A percentile compares a stretch with the other conserved stretches of the same genome.
Evolutionary conservation across 2,329 filamentous ascomycete genomes (phyloP).

Genomic region (Phyllosticta citribraziliensis): DNA sequence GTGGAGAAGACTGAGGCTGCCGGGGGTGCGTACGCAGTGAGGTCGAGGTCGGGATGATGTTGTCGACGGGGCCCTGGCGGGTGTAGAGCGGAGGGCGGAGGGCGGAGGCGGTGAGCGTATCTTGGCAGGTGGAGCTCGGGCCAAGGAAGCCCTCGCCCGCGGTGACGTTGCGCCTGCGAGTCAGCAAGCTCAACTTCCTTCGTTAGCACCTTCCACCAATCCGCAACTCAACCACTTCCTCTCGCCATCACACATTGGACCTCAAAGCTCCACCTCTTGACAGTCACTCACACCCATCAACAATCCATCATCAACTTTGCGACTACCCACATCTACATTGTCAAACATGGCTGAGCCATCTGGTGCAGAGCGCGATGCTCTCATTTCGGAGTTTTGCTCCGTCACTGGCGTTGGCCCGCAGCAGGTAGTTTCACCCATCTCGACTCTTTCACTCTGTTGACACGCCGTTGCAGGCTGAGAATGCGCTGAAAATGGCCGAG

Average conservation of each 20-base stretch:
- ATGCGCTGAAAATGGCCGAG: slow-evolving; percentile 33
- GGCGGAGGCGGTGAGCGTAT: neutral
- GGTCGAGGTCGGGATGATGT: neutral
- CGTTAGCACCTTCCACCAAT: neutral
- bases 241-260: neutral
- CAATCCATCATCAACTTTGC: neutral
- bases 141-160: neutral
- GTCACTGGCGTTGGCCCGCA: slow-evolving; percentile 25
- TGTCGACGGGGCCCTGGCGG: neutral
- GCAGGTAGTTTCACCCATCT: slow-evolving; percentile 16
- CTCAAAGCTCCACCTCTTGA: neutral
- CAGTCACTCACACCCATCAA: neutral
- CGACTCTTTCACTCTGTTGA: slow-evolving; percentile 1
- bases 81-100: neutral
- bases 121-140: slow-evolving; percentile 1
- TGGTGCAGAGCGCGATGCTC: slow-evolving; percentile 22
- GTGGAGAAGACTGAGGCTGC: neutral
- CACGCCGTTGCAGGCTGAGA: slow-evolving; percentile 29
- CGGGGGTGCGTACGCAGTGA: neutral
- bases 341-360: slow-evolving; percentile 23
- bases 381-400: slow-evolving; percentile 26
- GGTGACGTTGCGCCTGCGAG: slow-evolving; percentile 9
- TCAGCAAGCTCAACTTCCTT: slow-evolving; percentile 3
- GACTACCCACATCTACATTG: too few relatives aligned
- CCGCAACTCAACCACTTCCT: neutral